Evolutionary conservation across 768 basidiomycete species (phyloP).

Genomic region (Hebeloma cylindrosporum): DNA sequence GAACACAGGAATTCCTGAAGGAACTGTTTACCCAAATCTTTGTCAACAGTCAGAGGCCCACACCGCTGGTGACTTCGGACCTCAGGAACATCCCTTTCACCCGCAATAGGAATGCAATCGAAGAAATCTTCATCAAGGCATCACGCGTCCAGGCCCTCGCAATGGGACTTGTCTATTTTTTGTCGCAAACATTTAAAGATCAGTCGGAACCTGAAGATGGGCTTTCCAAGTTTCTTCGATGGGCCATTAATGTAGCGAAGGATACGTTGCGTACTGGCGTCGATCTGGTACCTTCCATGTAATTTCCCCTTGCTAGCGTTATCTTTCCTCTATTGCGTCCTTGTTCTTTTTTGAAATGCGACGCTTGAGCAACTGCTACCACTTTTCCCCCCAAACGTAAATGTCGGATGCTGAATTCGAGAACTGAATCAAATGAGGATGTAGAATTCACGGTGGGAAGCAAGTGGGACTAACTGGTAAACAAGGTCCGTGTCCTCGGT

Average conservation of each 20-base stretch:
- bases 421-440: conserved; percentile 45
- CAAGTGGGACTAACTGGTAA: conserved; percentile 57
- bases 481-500: conserved; percentile 46
- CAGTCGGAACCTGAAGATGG: conserved; percentile 32
- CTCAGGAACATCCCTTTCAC: conserved; percentile 37
- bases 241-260: conserved; percentile 66
- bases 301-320: not conserved
- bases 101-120: conserved; percentile 59
- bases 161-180: conserved; percentile 74
- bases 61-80: conserved; percentile 55
- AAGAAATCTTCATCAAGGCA: conserved; percentile 79
- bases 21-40: conserved; percentile 71
- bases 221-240: conserved; percentile 50
- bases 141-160: conserved; percentile 63
- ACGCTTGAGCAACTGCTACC: conserved; percentile 72
- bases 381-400: conserved; percentile 74
- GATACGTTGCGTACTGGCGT: conserved; percentile 68
- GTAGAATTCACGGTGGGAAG: not conserved
- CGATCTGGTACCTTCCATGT: conserved; percentile 46
- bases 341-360: conserved; percentile 55
- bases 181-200: conserved; percentile 44
- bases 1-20: conserved; percentile 63
- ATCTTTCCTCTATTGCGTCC: not conserved
- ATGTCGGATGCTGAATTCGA: conserved; percentile 68
- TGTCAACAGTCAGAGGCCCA: conserved; percentile 69